A percentile compares a stretch with the other conserved stretches of the same genome.
Evolutionary conservation across 2,329 filamentous ascomycete genomes (phyloP).

Genomic region (Aspergillus sp.): DNA sequence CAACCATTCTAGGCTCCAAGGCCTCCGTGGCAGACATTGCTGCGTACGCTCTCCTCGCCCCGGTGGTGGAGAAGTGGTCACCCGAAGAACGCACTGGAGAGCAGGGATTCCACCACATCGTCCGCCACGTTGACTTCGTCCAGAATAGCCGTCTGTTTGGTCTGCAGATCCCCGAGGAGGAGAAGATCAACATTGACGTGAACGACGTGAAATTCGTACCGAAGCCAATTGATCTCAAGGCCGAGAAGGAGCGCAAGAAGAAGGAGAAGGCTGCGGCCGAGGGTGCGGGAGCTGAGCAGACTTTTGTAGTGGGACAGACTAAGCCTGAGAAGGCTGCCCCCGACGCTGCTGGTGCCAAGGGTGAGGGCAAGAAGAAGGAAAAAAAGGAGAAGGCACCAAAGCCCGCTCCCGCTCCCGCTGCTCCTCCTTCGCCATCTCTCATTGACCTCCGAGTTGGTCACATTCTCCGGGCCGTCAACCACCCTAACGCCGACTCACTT

Average conservation of each 20-base stretch:
- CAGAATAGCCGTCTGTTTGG: slow-evolving; percentile 78
- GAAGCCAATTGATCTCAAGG: slow-evolving; percentile 85
- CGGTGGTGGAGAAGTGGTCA: slow-evolving; percentile 75
- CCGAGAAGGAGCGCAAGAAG: slow-evolving; percentile 95
- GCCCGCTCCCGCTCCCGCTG: slow-evolving; percentile 65
- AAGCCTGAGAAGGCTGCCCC: slow-evolving; percentile 48
- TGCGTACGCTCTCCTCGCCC: slow-evolving; percentile 75
- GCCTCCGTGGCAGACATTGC: slow-evolving; percentile 84
- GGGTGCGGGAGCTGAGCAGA: slow-evolving; percentile 31
- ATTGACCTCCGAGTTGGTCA: slow-evolving; percentile 97
- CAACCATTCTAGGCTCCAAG: slow-evolving; percentile 85
- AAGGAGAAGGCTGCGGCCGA: slow-evolving; percentile 73
- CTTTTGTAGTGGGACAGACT: slow-evolving; percentile 39
- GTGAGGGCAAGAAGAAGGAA: slow-evolving; percentile 56
- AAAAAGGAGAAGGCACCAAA: slow-evolving; percentile 78
- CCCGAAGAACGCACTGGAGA: slow-evolving; percentile 86
- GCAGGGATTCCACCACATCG: slow-evolving; percentile 84
- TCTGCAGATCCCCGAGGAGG: slow-evolving; percentile 65
- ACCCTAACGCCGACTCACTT: slow-evolving; percentile 94
- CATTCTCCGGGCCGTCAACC: slow-evolving; percentile 92
- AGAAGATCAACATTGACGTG: slow-evolving; percentile 77
- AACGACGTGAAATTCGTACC: slow-evolving; percentile 83
- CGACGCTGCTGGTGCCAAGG: slow-evolving; percentile 44
- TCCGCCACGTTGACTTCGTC: slow-evolving; percentile 89
- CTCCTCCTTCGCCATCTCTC: slow-evolving; percentile 76